A percentile compares a stretch with the other conserved stretches of the same genome.
Evolutionary conservation across 495 filamentous ascomycete genomes (phyloP).

Genomic region (Geoglossum glabrum): DNA sequence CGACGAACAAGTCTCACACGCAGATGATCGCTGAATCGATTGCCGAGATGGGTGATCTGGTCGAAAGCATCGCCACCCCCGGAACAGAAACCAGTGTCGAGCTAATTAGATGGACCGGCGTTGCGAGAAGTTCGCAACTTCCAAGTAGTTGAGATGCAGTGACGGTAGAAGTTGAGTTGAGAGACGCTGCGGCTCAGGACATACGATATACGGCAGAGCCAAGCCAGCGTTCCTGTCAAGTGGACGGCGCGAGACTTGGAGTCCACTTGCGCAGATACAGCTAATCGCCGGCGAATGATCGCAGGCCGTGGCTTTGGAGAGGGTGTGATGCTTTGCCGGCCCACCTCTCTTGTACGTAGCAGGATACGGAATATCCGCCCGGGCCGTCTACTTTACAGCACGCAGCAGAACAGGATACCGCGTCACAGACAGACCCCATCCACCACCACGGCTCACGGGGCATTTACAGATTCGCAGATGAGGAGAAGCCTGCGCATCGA

Average conservation of each 20-base stretch:
- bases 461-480: too few relatives aligned
- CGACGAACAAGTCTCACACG: not conserved
- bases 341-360: too few relatives aligned
- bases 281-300: not conserved
- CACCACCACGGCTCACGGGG: not conserved
- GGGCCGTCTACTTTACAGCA: too few relatives aligned
- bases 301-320: not conserved
- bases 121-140: not conserved
- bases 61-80: not conserved
- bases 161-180: not conserved
- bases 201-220: not conserved
- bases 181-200: not conserved
- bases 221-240: not conserved
- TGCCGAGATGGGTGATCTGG: not conserved
- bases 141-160: not conserved
- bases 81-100: not conserved
- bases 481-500: not conserved
- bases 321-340: too few relatives aligned
- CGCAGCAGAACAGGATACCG: too few relatives aligned
- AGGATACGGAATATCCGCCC: too few relatives aligned
- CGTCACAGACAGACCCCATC: too few relatives aligned
- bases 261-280: not conserved
- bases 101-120: not conserved
- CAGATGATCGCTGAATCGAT: not conserved
- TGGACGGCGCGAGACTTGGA: not conserved